A percentile compares a stretch with the other conserved stretches of the same genome.
Conservation (phyloP, 257 asterid genomes). For the Capsicum baccatum region DNA sequence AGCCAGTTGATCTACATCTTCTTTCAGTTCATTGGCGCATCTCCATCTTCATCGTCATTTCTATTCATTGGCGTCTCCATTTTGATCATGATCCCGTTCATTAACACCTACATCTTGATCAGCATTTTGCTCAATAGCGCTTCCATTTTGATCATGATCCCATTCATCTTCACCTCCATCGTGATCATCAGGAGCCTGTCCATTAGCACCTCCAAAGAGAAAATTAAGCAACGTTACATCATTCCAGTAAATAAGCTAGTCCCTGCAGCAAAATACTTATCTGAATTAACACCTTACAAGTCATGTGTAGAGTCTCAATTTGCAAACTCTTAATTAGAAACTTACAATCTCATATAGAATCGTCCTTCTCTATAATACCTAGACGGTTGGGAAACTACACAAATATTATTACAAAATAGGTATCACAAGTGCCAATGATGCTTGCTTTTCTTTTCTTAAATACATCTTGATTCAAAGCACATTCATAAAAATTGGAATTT, state of each 20-base stretch:
- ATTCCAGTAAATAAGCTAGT: not conserved
- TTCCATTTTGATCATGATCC: not conserved
- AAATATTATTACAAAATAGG: too few species aligned
- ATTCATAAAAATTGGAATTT: too few species aligned
- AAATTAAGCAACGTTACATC: not conserved
- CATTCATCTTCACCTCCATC: not conserved
- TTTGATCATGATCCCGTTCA: not conserved
- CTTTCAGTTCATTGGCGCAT: too few species aligned
- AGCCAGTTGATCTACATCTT: too few species aligned
- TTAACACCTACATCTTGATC: not conserved
- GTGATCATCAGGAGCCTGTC: not conserved
- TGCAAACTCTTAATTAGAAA: not conserved
- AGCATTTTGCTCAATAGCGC: not conserved
- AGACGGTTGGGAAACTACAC: not conserved
- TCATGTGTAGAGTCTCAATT: not conserved
- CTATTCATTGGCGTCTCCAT: not conserved
- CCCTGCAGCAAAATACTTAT: not conserved
- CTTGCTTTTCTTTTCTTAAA: too few species aligned
- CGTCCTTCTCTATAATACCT: not conserved
- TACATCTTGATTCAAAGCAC: too few species aligned
- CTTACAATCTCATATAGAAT: not conserved
- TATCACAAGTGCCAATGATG: too few species aligned
- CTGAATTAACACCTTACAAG: not conserved
- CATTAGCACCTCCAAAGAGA: not conserved
- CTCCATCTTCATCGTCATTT: not conserved